These are phyloP conservation scores for Cystobasidium tubakii DNA, from an alignment of 768 basidiomycete species.

Conservation along the genomic window DNA sequence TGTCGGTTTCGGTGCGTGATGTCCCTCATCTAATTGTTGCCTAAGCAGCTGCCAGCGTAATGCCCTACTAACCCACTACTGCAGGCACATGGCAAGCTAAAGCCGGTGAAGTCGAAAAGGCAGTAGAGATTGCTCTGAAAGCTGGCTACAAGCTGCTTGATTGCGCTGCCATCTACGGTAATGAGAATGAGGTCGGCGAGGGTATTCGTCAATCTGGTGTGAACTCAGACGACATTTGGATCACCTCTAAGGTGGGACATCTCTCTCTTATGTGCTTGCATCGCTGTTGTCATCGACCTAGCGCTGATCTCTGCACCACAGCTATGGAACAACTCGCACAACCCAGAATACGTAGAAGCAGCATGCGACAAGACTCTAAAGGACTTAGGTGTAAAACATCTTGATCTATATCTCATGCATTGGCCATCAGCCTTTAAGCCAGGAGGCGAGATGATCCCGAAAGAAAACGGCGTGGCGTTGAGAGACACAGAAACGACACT, in stretches of 20 bases:
- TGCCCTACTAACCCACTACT: no score
- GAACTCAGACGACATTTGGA: conserved; percentile 36
- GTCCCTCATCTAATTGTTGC: not conserved
- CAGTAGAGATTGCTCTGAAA: conserved; percentile 29
- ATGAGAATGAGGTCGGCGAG: conserved; percentile 37
- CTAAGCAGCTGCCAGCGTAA: not conserved
- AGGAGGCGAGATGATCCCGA: conserved; percentile 36
- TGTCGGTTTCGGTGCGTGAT: not conserved
- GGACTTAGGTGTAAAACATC: conserved; percentile 30
- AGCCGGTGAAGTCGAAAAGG: conserved; percentile 27
- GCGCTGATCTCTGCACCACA: not conserved
- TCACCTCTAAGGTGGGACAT: conserved; percentile 34
- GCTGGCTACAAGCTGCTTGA: conserved; percentile 35
- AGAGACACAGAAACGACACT: conserved; percentile 31
- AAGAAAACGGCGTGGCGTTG: conserved; percentile 23
- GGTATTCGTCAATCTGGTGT: conserved; percentile 29
- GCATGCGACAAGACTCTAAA: conserved; percentile 36
- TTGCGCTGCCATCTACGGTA: conserved; percentile 34
- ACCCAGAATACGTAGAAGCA: conserved; percentile 31
- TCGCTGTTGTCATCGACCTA: no score
- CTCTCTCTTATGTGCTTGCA: no score
- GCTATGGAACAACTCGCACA: conserved; percentile 35
- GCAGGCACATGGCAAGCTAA: conserved; percentile 33
- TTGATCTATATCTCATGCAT: conserved; percentile 37
- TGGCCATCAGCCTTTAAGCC: conserved; percentile 37